phyloP scores from a whole-genome alignment of 179 eudicot species.

The Beta corolliflora region DNA sequence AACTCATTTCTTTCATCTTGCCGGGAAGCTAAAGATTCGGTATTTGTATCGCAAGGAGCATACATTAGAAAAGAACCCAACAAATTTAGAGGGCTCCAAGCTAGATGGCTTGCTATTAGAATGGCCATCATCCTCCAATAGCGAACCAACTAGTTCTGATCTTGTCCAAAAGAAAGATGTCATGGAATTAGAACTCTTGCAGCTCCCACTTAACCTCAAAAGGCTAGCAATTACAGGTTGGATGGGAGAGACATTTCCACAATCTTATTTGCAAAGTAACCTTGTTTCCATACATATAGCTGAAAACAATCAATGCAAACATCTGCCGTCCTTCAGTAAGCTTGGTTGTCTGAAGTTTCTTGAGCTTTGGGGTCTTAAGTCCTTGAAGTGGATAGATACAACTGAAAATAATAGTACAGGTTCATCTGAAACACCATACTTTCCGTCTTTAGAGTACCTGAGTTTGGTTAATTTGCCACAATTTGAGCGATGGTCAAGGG shows the following conservation, averaged over 20 bases:
- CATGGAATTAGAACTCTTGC: neutral
- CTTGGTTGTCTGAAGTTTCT: neutral
- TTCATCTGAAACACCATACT: neutral
- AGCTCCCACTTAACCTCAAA: neutral
- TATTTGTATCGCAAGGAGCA: neutral
- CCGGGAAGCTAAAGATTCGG: neutral
- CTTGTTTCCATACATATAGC: slow-evolving; percentile 12
- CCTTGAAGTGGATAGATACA: slow-evolving; percentile 10
- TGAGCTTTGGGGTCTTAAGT: neutral
- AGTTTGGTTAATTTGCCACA: neutral
- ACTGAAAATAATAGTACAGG: neutral
- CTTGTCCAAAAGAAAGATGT: neutral
- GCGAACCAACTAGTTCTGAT: neutral
- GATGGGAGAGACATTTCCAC: slow-evolving; percentile 10
- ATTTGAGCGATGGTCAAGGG: slow-evolving; percentile 4
- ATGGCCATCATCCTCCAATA: neutral
- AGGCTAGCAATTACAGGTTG: neutral
- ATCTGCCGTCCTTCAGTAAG: slow-evolving; percentile 8
- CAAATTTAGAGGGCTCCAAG: neutral
- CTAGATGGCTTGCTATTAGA: neutral
- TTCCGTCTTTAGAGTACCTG: slow-evolving; percentile 2
- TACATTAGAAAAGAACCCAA: neutral
- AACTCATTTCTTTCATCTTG: neutral
- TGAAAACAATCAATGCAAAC: slow-evolving; percentile 2
- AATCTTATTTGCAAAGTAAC: neutral